phyloP scores from a whole-genome alignment of 441 rosid species.

The Euphorbia schlechtendalii region DNA sequence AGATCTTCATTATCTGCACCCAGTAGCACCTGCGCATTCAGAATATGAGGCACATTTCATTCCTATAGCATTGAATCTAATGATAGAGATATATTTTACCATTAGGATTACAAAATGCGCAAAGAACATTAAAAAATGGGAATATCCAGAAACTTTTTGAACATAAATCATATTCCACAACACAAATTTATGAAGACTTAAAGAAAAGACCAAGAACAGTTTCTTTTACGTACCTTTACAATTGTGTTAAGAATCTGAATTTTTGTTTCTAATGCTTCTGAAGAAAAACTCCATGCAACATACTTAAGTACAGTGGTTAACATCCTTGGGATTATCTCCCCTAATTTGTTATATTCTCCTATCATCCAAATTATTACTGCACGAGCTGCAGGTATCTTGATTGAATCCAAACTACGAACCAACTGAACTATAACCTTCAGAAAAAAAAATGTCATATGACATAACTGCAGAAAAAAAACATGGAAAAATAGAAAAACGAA shows the following conservation, averaged over 20 bases:
- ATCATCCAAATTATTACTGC: conserved; percentile 89
- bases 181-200: background rate
- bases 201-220: too few species aligned
- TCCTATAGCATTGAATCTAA: conserved; percentile 1
- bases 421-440: conserved; percentile 71
- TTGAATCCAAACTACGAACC: conserved; percentile 71
- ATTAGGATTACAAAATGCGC: conserved; percentile 2
- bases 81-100: conserved; percentile 4
- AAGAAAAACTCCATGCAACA: conserved; percentile 85
- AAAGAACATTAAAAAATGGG: background rate
- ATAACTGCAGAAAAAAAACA: conserved; percentile 3
- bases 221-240: conserved; percentile 51
- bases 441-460: conserved; percentile 8
- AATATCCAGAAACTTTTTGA: background rate
- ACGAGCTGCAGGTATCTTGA: conserved; percentile 83
- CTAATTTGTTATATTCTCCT: conserved; percentile 76
- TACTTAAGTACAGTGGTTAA: conserved; percentile 65
- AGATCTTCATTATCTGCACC: conserved; percentile 48
- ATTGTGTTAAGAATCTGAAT: conserved; percentile 79
- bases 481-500: background rate
- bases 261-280: conserved; percentile 80
- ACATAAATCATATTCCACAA: background rate
- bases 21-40: conserved; percentile 48
- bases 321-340: conserved; percentile 70
- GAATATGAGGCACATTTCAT: conserved; percentile 7